Evolutionary conservation across 306 rosid genomes (phyloP).

Genomic region (Trichosanthes cucumerina): DNA sequence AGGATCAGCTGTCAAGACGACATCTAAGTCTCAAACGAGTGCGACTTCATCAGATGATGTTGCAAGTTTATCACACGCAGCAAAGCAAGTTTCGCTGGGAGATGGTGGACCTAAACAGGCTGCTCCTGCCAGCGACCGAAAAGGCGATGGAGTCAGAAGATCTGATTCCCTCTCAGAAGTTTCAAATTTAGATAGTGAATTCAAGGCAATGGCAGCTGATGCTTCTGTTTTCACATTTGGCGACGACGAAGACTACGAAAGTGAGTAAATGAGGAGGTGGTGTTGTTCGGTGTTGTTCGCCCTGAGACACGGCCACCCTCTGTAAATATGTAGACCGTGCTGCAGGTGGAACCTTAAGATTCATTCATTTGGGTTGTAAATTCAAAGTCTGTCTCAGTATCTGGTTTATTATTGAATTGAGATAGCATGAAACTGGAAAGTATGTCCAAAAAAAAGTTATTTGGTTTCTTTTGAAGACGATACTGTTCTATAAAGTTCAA

Average conservation of each 20-base stretch:
- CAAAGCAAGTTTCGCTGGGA: conserved; percentile 61
- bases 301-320: conserved; percentile 1
- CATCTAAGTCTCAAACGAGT: conserved; percentile 33
- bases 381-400: conserved; percentile 7
- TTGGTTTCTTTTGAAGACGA: neutral
- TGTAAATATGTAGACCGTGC: conserved; percentile 52
- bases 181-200: conserved; percentile 68
- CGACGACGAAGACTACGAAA: conserved; percentile 90
- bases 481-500: conserved; percentile 3
- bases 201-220: conserved; percentile 99
- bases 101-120: conserved; percentile 25
- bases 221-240: conserved; percentile 94
- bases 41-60: conserved; percentile 32
- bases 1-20: conserved; percentile 23
- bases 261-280: conserved; percentile 40
- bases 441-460: neutral
- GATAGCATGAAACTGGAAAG: neutral
- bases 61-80: conserved; percentile 38
- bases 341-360: neutral
- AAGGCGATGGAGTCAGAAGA: conserved; percentile 28
- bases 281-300: neutral
- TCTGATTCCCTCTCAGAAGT: conserved; percentile 26
- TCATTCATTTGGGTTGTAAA: conserved; percentile 21
- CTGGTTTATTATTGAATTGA: conserved; percentile 16
- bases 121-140: conserved; percentile 27